A percentile compares a stretch with the other conserved stretches of the same genome.
Conservation (phyloP, 345 rosid genomes). For the Rhodomyrtus tomentosa region DNA sequence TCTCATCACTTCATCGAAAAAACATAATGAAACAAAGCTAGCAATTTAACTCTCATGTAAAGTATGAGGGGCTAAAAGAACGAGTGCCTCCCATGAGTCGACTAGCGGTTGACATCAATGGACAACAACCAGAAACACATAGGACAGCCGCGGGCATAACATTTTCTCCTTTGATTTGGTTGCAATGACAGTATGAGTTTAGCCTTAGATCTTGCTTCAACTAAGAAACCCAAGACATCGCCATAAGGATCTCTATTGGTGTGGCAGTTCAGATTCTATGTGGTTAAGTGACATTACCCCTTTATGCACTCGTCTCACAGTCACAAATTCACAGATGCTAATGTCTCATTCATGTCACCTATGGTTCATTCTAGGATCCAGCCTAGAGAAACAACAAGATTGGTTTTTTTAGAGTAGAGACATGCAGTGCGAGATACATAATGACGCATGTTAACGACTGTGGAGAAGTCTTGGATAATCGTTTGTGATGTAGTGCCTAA, state of each 20-base stretch:
- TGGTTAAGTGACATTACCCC: slow-evolving; percentile 18
- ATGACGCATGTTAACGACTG: background rate
- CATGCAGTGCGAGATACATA: background rate
- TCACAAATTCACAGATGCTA: background rate
- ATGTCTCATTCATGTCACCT: background rate
- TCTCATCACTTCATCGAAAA: background rate
- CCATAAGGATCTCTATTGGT: slow-evolving; percentile 8
- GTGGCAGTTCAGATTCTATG: slow-evolving; percentile 11
- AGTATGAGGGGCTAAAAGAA: background rate
- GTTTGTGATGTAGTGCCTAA: background rate
- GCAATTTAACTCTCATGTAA: background rate
- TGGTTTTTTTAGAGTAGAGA: background rate
- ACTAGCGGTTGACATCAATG: background rate
- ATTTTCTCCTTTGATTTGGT: background rate
- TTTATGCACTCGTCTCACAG: slow-evolving; percentile 20
- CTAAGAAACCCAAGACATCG: slow-evolving; percentile 4
- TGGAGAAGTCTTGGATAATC: background rate
- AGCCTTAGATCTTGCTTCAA: slow-evolving; percentile 18
- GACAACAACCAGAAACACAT: background rate
- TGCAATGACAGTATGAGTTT: slow-evolving; percentile 9
- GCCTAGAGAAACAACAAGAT: background rate
- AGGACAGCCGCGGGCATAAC: background rate
- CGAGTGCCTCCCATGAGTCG: background rate
- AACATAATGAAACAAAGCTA: background rate
- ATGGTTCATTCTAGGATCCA: background rate